Evolutionary conservation across 306 rosid genomes (phyloP), one percentile per base, ranked within the genome.

Genomic region (Echinosophora koreensis): DNA sequence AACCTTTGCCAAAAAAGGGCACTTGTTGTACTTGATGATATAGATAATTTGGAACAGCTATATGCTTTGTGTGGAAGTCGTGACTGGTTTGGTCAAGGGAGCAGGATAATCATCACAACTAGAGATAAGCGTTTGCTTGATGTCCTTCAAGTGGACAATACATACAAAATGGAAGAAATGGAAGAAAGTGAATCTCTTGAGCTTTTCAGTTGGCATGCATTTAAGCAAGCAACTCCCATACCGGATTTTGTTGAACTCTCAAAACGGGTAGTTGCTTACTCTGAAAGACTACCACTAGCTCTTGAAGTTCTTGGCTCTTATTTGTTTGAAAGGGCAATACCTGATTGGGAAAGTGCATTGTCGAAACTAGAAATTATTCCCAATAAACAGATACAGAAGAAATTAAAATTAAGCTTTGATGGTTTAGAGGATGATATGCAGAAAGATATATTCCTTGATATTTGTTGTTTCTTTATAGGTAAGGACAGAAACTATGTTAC

Each of bases 301-400:
- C 69, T 14, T 16, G 69, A 64, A 38, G 69, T 64, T 39, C 34
- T 64, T 39, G 70, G 70, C 15, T 39, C 70, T 64, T 64, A 39
- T 5, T 38, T 17, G 52, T 64, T 64, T 64, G 51, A 64, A 16
- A 16, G 70, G 51, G 34, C 8, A 9, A 39, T 64, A 4, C 0
- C 52, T 15, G 52, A 64, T 34, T 64, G 70, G 70, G 34, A 64
- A 38, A 38, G 70, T 39, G 70, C 51, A 5, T 64, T 64, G 34
- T 39, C 1, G 4, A 44, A 66, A 46, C 72, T 46, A 22, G 22
- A 66, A 46, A 66, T 22, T 11, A 27, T 66, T 44, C 56, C 72
- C 55, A 27, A 44, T 66, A 39, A 64, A 17, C 51, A 17, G 39
- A 64, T 64, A 64, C 70, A n/a, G n/a, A 64, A 64, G 70, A 39